Percentiles rank a stretch among this genome's conserved stretches.
phyloP scores from a whole-genome alignment of 2,329 filamentous ascomycete genomes.

The Huntiella savannae region DNA sequence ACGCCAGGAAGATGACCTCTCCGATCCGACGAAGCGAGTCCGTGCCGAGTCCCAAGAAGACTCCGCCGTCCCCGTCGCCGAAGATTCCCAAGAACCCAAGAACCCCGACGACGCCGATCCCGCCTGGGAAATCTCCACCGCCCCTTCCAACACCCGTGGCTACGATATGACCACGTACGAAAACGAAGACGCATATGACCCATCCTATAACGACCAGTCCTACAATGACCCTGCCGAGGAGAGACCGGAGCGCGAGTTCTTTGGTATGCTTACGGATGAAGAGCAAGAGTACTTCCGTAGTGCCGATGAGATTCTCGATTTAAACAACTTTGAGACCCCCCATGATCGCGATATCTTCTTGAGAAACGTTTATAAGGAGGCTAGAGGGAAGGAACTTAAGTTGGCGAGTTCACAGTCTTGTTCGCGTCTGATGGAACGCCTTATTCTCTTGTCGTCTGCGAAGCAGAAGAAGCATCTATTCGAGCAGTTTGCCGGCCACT shows the following conservation, averaged over 20 bases:
- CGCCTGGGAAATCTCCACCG: slow-evolving; percentile 8
- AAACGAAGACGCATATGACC: slow-evolving; percentile 4
- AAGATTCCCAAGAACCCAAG: not conserved
- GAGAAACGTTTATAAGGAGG: slow-evolving; percentile 69
- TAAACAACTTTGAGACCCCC: slow-evolving; percentile 64
- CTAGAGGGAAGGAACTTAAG: slow-evolving; percentile 83
- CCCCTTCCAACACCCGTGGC: not conserved
- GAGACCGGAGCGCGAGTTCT: slow-evolving; percentile 52
- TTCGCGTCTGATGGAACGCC: slow-evolving; percentile 75
- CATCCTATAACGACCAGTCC: slow-evolving; percentile 8
- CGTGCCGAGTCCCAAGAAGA: slow-evolving; percentile 12
- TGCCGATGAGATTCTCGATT: slow-evolving; percentile 74
- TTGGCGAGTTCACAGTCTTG: slow-evolving; percentile 90
- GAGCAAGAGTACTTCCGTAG: slow-evolving; percentile 92
- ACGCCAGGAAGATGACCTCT: slow-evolving; percentile 16
- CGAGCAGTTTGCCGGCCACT: slow-evolving; percentile 67
- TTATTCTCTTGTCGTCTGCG: slow-evolving; percentile 65
- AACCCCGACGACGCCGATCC: slow-evolving; percentile 1
- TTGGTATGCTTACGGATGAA: slow-evolving; percentile 76
- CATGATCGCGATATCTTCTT: slow-evolving; percentile 58
- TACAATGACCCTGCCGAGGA: slow-evolving; percentile 14
- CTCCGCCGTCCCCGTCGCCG: slow-evolving; percentile 11
- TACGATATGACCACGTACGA: not conserved
- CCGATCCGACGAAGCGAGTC: slow-evolving; percentile 13
- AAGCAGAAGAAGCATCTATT: slow-evolving; percentile 76